phyloP scores from a whole-genome alignment of 1,284 basidiomycete species.

The Cutaneotrichosporon spelunceum region DNA sequence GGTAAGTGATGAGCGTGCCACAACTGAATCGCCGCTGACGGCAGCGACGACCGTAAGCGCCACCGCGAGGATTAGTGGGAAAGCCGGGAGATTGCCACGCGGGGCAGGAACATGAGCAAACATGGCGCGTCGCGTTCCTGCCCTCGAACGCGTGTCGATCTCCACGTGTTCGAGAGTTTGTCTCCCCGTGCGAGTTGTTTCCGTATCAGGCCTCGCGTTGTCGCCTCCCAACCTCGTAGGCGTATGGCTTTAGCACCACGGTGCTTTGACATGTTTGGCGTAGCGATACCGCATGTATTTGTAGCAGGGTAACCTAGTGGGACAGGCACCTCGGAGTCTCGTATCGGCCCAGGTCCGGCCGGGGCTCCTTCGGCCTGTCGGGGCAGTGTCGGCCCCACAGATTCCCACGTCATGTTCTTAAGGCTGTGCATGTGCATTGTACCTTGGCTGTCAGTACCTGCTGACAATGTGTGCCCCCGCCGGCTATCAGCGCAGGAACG shows the following conservation, averaged over 20 bases:
- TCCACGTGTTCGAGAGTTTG: neutral
- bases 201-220: neutral
- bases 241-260: too few species aligned
- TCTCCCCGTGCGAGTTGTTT: neutral
- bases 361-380: too few species aligned
- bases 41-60: conserved; percentile 25
- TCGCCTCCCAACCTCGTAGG: neutral
- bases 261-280: neutral
- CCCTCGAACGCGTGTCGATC: neutral
- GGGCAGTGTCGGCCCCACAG: neutral
- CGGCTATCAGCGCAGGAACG: too few species aligned
- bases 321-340: neutral
- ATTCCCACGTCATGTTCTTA: neutral
- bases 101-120: neutral
- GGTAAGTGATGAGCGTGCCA: conserved; percentile 20
- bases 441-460: too few species aligned
- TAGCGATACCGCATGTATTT: neutral
- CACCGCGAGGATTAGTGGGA: conserved; percentile 22
- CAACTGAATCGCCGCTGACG: conserved; percentile 10
- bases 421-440: too few species aligned
- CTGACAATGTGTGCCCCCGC: too few species aligned
- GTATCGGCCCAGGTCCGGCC: conserved; percentile 1
- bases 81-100: neutral
- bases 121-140: neutral
- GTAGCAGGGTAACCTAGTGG: too few species aligned